Evolutionary conservation across 352 stramenopile genomes (phyloP).

Genomic region (Paralagenidium karlingii): DNA sequence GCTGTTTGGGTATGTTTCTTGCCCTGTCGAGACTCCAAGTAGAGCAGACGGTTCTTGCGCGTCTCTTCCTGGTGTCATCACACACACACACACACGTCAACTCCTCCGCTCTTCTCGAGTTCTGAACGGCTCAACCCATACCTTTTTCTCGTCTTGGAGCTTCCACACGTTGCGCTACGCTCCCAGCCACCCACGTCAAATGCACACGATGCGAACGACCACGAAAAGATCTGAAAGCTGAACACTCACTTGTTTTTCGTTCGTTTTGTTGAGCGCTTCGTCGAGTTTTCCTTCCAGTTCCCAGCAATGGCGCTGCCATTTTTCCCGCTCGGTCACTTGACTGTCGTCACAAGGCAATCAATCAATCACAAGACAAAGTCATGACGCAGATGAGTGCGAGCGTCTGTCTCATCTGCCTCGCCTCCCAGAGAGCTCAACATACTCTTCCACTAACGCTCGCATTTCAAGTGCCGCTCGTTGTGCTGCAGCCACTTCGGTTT

Average conservation of each 20-base stretch:
- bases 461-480: constrained; percentile 30
- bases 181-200: neutral
- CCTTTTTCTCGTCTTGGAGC: constrained; percentile 50
- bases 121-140: too few species aligned
- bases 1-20: constrained; percentile 68
- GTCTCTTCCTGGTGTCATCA: too few species aligned
- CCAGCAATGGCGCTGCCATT: constrained; percentile 69
- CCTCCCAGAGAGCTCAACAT: too few species aligned
- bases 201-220: neutral
- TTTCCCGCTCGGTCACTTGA: constrained; percentile 60
- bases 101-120: too few species aligned
- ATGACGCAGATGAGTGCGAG: too few species aligned
- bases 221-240: neutral
- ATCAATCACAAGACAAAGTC: neutral
- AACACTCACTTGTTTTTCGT: constrained; percentile 31
- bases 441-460: constrained; percentile 52
- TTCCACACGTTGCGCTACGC: constrained; percentile 45
- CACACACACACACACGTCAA: too few species aligned
- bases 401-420: too few species aligned
- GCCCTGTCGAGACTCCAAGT: constrained; percentile 47
- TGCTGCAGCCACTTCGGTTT: constrained; percentile 15
- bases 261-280: constrained; percentile 32
- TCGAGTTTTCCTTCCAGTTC: constrained; percentile 55
- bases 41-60: constrained; percentile 59
- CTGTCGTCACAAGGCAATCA: constrained; percentile 8